phyloP scores from a whole-genome alignment of 164 flowering plant genomes.

The Echeveria elegans region DNA sequence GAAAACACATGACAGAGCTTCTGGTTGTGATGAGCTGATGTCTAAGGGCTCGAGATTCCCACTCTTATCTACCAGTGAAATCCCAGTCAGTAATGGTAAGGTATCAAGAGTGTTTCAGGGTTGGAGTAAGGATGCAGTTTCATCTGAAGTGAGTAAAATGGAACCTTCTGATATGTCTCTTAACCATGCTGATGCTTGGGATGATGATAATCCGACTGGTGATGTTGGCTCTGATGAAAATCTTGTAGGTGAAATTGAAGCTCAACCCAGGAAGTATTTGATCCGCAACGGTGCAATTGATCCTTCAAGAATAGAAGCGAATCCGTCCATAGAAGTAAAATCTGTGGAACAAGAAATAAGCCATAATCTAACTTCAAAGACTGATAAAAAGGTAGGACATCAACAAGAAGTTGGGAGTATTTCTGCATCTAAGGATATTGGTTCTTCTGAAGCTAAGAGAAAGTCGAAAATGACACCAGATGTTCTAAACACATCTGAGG shows the following conservation, averaged over 20 bases:
- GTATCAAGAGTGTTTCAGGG: slow-evolving; percentile 10
- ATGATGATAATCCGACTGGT: no score
- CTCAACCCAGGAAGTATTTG: not conserved
- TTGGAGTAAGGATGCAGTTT: not conserved
- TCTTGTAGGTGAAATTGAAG: not conserved
- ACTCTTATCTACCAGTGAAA: slow-evolving; percentile 13
- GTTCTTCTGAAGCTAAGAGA: slow-evolving; percentile 23
- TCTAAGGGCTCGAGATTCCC: slow-evolving; percentile 9
- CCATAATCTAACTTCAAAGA: slow-evolving; percentile 9
- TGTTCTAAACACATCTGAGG: slow-evolving; percentile 14
- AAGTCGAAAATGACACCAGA: slow-evolving; percentile 27
- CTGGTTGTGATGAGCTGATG: slow-evolving; percentile 9
- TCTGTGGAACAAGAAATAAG: not conserved
- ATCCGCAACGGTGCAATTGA: not conserved
- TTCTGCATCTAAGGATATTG: slow-evolving; percentile 15
- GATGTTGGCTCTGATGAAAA: not conserved
- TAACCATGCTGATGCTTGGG: not conserved
- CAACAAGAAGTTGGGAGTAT: slow-evolving; percentile 14
- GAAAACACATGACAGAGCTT: slow-evolving; percentile 22
- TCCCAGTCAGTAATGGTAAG: slow-evolving; percentile 13
- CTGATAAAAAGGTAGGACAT: slow-evolving; percentile 14
- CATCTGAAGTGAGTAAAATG: not conserved
- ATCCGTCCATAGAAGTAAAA: not conserved
- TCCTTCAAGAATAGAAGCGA: not conserved
- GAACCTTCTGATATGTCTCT: not conserved